Conservation (phyloP, 345 rosid species). For the Boechera divaricarpa region DNA sequence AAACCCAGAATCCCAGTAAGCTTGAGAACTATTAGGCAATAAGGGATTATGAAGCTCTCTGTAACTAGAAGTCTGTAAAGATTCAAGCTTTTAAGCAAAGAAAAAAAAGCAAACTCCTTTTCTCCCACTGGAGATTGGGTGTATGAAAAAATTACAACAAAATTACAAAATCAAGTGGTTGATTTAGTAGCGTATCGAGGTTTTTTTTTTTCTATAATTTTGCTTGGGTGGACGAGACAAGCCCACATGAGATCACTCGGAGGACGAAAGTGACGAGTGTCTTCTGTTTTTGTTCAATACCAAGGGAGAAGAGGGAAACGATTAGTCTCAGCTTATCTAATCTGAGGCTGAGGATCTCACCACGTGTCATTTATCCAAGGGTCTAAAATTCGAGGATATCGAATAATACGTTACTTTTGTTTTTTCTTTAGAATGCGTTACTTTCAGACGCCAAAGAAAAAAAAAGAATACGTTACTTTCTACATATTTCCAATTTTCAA, state of each 20-base stretch:
- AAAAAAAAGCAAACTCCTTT: background rate
- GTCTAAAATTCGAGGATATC: background rate
- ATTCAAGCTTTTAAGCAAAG: background rate
- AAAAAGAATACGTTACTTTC: background rate
- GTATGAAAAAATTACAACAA: conserved; percentile 2
- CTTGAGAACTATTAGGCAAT: background rate
- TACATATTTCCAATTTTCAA: background rate
- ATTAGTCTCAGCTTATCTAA: conserved; percentile 19
- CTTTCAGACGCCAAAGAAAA: background rate
- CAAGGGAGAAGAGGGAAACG: background rate
- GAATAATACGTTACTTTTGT: background rate
- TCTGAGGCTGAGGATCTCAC: conserved; percentile 1
- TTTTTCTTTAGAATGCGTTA: background rate
- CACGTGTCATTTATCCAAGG: conserved; percentile 2
- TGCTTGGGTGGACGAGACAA: conserved; percentile 42
- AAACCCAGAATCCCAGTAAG: conserved; percentile 22
- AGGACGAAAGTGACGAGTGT: conserved; percentile 9
- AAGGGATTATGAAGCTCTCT: background rate
- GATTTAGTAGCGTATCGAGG: conserved; percentile 13
- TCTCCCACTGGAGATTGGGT: background rate
- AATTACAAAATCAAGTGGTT: conserved; percentile 15
- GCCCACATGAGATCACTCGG: conserved; percentile 35
- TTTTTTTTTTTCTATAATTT: conserved; percentile 4
- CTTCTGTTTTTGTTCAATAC: background rate
- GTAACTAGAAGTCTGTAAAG: background rate